These are phyloP conservation scores for Penicillium capsulatum DNA, from an alignment of 2,329 filamentous ascomycete species.

Conservation along the genomic window DNA sequence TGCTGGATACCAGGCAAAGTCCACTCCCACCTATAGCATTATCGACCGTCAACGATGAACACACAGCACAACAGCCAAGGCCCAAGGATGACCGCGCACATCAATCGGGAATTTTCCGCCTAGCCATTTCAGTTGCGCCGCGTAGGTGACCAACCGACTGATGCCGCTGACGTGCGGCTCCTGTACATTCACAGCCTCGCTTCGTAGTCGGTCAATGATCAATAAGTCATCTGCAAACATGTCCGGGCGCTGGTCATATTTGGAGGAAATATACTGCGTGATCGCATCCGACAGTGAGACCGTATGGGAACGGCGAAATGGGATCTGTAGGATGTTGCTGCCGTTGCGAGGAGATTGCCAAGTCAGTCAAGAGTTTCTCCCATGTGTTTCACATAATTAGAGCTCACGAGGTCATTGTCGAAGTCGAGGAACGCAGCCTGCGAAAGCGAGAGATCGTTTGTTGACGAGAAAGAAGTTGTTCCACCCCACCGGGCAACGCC, in stretches of 20 bases:
- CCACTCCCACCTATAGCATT: conserved; percentile 69
- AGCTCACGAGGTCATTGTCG: conserved; percentile 37
- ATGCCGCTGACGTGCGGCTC: conserved; percentile 86
- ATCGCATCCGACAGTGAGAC: conserved; percentile 77
- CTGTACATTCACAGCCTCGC: conserved; percentile 80
- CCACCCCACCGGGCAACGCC: conserved; percentile 31
- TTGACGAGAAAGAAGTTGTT: conserved; percentile 27
- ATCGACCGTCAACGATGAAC: conserved; percentile 7
- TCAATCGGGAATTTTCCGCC: conserved; percentile 95
- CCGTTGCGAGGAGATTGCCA: neutral
- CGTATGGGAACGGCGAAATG: conserved; percentile 79
- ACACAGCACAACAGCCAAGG: neutral
- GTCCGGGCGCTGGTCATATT: conserved; percentile 98
- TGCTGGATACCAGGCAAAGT: conserved; percentile 94
- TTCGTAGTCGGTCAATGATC: conserved; percentile 75
- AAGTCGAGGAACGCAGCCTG: conserved; percentile 8
- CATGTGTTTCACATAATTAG: neutral
- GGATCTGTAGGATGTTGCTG: conserved; percentile 63
- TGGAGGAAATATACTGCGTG: conserved; percentile 90
- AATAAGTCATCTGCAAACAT: conserved; percentile 91
- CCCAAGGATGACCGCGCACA: conserved; percentile 46
- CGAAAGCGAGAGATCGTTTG: conserved; percentile 23
- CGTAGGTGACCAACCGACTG: conserved; percentile 83
- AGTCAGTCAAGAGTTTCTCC: conserved; percentile 2
- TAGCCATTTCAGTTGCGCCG: conserved; percentile 88